A percentile compares a stretch with the other conserved stretches of the same genome.
Conservation (phyloP, 2,329 filamentous ascomycete genomes). For the Neonectria sp. region DNA sequence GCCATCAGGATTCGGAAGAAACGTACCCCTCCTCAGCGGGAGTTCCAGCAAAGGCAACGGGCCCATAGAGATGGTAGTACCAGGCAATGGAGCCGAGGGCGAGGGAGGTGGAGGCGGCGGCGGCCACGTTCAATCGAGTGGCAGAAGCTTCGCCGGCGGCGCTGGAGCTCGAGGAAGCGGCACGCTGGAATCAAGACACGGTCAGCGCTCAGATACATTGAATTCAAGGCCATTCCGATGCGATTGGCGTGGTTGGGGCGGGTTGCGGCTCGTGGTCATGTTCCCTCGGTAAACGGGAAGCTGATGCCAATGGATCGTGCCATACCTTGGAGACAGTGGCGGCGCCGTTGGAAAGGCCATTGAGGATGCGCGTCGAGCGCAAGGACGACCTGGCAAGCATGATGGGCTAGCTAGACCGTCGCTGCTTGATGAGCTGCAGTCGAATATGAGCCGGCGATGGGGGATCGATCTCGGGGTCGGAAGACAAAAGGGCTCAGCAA, state of each 20-base stretch:
- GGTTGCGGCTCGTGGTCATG: slow-evolving; percentile 44
- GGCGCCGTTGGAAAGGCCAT: slow-evolving; percentile 81
- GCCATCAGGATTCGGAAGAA: slow-evolving; percentile 26
- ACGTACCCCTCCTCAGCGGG: slow-evolving; percentile 98
- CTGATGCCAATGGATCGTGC: slow-evolving; percentile 52
- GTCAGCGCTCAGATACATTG: slow-evolving; percentile 56
- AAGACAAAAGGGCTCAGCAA: slow-evolving; percentile 58
- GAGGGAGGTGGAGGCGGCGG: slow-evolving; percentile 87
- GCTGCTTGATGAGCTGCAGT: slow-evolving; percentile 56
- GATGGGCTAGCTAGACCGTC: slow-evolving; percentile 65
- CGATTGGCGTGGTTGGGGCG: slow-evolving; percentile 49
- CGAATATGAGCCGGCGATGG: slow-evolving; percentile 54
- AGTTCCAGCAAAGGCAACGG: slow-evolving; percentile 89
- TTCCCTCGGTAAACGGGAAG: slow-evolving; percentile 55
- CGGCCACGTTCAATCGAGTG: slow-evolving; percentile 88
- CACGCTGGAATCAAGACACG: slow-evolving; percentile 64
- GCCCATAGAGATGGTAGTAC: slow-evolving; percentile 98
- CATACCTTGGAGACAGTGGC: slow-evolving; percentile 83
- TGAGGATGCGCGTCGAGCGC: slow-evolving; percentile 89
- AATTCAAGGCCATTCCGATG: slow-evolving; percentile 39
- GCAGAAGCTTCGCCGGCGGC: slow-evolving; percentile 79
- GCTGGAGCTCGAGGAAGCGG: slow-evolving; percentile 81
- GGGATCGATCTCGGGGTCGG: slow-evolving; percentile 56
- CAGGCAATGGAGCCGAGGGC: slow-evolving; percentile 93
- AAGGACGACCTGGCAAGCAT: slow-evolving; percentile 96